Conservation (phyloP, 352 stramenopile species). For the Phytopythium vexans region DNA sequence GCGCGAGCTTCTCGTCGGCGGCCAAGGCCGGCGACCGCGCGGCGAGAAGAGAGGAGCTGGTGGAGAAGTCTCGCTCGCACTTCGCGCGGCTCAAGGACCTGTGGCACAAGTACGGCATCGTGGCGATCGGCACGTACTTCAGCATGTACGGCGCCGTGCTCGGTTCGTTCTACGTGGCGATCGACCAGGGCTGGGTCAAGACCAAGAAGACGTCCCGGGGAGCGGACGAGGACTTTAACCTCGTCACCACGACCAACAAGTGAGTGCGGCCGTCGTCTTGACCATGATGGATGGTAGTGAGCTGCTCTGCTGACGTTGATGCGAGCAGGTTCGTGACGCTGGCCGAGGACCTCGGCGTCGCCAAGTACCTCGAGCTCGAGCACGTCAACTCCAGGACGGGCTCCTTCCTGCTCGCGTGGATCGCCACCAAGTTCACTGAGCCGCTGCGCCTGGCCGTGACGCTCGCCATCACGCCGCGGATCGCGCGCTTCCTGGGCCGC, state of each 20-base stretch:
- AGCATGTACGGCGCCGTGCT: conserved; percentile 74
- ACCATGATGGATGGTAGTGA: neutral
- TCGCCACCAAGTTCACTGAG: conserved; percentile 88
- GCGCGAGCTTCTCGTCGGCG: conserved; percentile 11
- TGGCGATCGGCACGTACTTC: conserved; percentile 83
- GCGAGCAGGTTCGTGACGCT: conserved; percentile 53
- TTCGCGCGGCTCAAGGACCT: conserved; percentile 68
- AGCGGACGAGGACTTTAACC: conserved; percentile 56
- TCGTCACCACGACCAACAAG: conserved; percentile 83
- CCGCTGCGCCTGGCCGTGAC: conserved; percentile 74
- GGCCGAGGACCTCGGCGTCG: conserved; percentile 67
- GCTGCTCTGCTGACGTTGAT: conserved; percentile 1
- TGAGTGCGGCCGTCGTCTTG: conserved; percentile 16
- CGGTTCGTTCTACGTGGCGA: conserved; percentile 78
- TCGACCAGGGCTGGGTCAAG: conserved; percentile 74
- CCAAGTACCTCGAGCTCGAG: conserved; percentile 78
- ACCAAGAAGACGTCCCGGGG: conserved; percentile 36
- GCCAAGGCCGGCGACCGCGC: conserved; percentile 1
- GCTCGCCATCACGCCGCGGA: conserved; percentile 71
- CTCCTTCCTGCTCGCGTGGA: conserved; percentile 79
- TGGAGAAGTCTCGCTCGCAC: conserved; percentile 38
- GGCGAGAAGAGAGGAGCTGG: conserved; percentile 17
- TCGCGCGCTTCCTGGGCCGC: conserved; percentile 69
- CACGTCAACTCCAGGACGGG: conserved; percentile 79
- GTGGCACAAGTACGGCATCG: conserved; percentile 81